Percentiles rank a stretch among this genome's conserved stretches.
Evolutionary conservation across 1,139 yeast genomes (phyloP).

Genomic region (Kazachstania sp.): DNA sequence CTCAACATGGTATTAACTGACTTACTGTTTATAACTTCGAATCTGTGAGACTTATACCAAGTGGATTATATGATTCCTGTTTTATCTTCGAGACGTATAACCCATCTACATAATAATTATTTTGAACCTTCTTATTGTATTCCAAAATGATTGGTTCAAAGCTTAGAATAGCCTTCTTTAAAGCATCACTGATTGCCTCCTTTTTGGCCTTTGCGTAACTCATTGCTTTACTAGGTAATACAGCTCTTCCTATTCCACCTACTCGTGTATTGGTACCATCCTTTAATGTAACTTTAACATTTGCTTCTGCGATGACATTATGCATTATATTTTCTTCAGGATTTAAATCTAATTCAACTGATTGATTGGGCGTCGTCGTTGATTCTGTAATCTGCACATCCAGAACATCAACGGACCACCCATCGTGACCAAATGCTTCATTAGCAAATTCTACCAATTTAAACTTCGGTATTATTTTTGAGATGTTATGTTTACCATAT

Average conservation of each 20-base stretch:
- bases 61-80: conserved; percentile 3
- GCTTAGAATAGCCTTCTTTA: conserved; percentile 24
- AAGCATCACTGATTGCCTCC: conserved; percentile 26
- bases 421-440: conserved; percentile 29
- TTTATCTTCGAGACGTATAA: conserved; percentile 18
- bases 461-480: conserved; percentile 26
- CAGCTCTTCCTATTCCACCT: conserved; percentile 24
- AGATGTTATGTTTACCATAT: conserved; percentile 26
- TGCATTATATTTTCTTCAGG: conserved; percentile 7
- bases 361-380: conserved; percentile 5
- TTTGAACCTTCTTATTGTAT: conserved; percentile 22
- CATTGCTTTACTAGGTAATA: conserved; percentile 22
- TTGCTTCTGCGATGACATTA: conserved; percentile 26
- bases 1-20: neutral
- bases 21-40: neutral
- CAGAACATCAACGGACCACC: conserved; percentile 27
- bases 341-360: neutral
- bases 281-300: conserved; percentile 22
- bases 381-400: conserved; percentile 19
- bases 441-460: conserved; percentile 27
- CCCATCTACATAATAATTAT: conserved; percentile 27
- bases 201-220: conserved; percentile 27
- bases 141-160: conserved; percentile 26
- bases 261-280: conserved; percentile 28
- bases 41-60: conserved; percentile 1